Conservation (phyloP, 2,329 filamentous ascomycete species). For the Aspergillus ochraceoroseus region DNA sequence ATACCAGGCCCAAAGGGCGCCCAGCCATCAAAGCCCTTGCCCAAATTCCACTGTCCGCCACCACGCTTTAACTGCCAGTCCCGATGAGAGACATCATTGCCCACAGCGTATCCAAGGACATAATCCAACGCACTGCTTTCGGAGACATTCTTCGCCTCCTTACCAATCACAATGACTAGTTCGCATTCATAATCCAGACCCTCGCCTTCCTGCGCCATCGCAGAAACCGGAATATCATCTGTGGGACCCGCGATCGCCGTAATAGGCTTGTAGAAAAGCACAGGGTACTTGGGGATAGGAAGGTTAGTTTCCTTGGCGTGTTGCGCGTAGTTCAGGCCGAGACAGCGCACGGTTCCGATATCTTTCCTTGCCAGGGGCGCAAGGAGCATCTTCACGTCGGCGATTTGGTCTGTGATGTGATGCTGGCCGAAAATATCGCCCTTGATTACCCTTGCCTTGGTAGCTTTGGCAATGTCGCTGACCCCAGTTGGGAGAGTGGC, state of each 20-base stretch:
- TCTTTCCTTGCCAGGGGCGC: conserved; percentile 60
- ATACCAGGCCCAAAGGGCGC: conserved; percentile 69
- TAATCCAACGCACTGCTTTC: conserved; percentile 64
- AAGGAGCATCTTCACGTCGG: conserved; percentile 52
- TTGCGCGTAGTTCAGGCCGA: conserved; percentile 67
- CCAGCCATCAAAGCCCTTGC: conserved; percentile 72
- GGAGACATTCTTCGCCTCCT: conserved; percentile 59
- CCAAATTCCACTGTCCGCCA: conserved; percentile 65
- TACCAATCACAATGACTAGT: conserved; percentile 67
- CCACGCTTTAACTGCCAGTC: conserved; percentile 68
- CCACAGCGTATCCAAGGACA: conserved; percentile 68
- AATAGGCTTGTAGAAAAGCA: conserved; percentile 69
- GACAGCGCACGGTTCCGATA: conserved; percentile 62
- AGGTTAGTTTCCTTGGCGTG: conserved; percentile 67
- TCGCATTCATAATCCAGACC: conserved; percentile 77
- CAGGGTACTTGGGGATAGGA: conserved; percentile 64
- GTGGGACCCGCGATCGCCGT: conserved; percentile 61
- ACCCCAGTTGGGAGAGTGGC: conserved; percentile 61
- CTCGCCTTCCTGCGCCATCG: conserved; percentile 59
- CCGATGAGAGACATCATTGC: conserved; percentile 75
- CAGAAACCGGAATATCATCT: conserved; percentile 62
- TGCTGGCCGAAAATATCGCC: conserved; percentile 64
- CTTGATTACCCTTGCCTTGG: conserved; percentile 57
- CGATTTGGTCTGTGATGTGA: conserved; percentile 58
- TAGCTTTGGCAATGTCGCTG: conserved; percentile 57